Evolutionary conservation across 2,329 filamentous ascomycete species (phyloP).

Genomic region (Alternaria novae-zelandiae): DNA sequence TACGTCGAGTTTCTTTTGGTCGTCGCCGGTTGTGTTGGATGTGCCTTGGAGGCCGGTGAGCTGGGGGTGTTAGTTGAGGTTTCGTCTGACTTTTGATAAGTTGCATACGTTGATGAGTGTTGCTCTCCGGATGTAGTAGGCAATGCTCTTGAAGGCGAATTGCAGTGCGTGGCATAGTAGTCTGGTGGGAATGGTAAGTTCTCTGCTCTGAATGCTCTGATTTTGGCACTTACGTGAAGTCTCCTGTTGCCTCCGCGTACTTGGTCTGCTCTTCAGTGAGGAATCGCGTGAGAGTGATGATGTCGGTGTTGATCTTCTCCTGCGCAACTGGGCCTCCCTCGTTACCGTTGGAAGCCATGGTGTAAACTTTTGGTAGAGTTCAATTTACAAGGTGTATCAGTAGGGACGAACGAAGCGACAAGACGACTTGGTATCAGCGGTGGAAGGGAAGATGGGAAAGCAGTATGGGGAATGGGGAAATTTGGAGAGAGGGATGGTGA

Average conservation of each 20-base stretch:
- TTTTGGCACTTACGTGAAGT: conserved; percentile 80
- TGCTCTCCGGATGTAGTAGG: conserved; percentile 97
- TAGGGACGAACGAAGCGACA: neutral
- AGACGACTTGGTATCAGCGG: neutral
- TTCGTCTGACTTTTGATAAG: no score
- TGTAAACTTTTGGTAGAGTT: conserved; percentile 2
- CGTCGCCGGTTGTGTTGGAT: conserved; percentile 93
- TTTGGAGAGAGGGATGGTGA: conserved; percentile 8
- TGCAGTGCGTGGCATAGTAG: conserved; percentile 96
- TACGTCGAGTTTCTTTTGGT: conserved; percentile 99
- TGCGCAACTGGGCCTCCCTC: conserved; percentile 60
- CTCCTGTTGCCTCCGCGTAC: conserved; percentile 92
- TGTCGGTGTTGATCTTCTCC: conserved; percentile 93
- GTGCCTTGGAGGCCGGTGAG: conserved; percentile 93
- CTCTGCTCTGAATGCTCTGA: neutral
- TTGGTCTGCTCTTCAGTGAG: conserved; percentile 95
- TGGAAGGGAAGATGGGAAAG: conserved; percentile 4
- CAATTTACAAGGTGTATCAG: neutral
- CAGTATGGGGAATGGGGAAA: conserved; percentile 9
- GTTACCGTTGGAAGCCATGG: conserved; percentile 53
- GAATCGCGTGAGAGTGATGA: conserved; percentile 93
- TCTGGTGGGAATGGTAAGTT: conserved; percentile 55
- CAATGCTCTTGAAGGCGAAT: conserved; percentile 99
- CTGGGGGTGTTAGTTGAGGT: conserved; percentile 39
- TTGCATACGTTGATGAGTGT: conserved; percentile 78